Evolutionary conservation across 768 basidiomycete genomes (phyloP).

Genomic region (Hebeloma cylindrosporum): DNA sequence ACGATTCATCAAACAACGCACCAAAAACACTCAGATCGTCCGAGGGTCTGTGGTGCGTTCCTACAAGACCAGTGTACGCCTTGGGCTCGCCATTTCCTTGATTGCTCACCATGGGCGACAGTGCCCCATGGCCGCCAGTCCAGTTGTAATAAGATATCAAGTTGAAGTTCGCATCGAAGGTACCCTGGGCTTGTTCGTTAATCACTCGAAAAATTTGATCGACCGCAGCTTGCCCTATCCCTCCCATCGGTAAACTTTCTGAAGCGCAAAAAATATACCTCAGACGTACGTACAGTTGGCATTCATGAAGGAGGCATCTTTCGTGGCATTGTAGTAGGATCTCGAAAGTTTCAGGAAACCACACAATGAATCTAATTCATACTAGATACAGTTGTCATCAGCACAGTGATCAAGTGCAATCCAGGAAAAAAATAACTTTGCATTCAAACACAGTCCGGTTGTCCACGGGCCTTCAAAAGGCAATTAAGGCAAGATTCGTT

Average conservation of each 20-base stretch:
- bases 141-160: constrained; percentile 80
- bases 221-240: constrained; percentile 68
- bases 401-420: not conserved
- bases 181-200: constrained; percentile 70
- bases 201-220: constrained; percentile 75
- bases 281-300: constrained; percentile 49
- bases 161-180: constrained; percentile 70
- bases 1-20: too few relatives aligned
- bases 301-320: constrained; percentile 72
- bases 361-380: constrained; percentile 78
- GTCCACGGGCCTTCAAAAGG: constrained; percentile 54
- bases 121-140: constrained; percentile 68
- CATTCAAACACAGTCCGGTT: constrained; percentile 77
- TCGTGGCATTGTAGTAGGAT: constrained; percentile 70
- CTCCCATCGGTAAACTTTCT: constrained; percentile 10
- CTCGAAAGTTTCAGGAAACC: constrained; percentile 78
- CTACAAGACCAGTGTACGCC: constrained; percentile 71
- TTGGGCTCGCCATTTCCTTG: constrained; percentile 75
- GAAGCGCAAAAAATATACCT: not conserved
- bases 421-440: constrained; percentile 47
- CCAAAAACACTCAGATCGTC: constrained; percentile 73
- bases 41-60: constrained; percentile 75
- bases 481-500: not conserved
- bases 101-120: constrained; percentile 65
- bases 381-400: constrained; percentile 37